phyloP scores from a whole-genome alignment of 129 eudicot species.

The Silybum marianum region DNA sequence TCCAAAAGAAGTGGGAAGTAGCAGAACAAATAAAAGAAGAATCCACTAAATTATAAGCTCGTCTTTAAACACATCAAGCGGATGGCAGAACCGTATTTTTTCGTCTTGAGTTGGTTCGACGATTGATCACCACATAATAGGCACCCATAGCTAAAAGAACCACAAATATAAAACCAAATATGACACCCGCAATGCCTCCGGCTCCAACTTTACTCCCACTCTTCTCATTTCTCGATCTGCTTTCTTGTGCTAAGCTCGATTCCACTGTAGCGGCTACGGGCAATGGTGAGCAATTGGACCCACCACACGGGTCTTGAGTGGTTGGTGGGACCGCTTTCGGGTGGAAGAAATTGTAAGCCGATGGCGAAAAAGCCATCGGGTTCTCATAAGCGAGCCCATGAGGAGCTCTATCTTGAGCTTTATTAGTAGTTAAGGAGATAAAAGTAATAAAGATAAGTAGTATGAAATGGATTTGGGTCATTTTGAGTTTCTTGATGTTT shows the following conservation, averaged over 20 bases:
- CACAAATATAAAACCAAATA: slow-evolving; percentile 41
- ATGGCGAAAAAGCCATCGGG: slow-evolving; percentile 71
- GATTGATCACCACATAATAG: slow-evolving; percentile 45
- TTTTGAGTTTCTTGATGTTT: slow-evolving; percentile 14
- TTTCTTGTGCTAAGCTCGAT: slow-evolving; percentile 54
- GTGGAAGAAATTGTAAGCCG: slow-evolving; percentile 71
- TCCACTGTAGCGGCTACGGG: slow-evolving; percentile 66
- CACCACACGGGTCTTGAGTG: slow-evolving; percentile 38
- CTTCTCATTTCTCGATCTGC: slow-evolving; percentile 18
- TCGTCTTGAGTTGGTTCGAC: slow-evolving; percentile 37
- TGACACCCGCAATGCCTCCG: slow-evolving; percentile 50
- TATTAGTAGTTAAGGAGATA: slow-evolving; percentile 31
- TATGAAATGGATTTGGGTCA: slow-evolving; percentile 27
- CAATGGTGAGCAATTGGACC: slow-evolving; percentile 50
- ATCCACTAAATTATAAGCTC: slow-evolving; percentile 14
- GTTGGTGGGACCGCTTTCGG: slow-evolving; percentile 43
- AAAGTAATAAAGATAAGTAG: slow-evolving; percentile 32
- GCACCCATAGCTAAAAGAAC: slow-evolving; percentile 57
- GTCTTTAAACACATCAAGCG: slow-evolving; percentile 33
- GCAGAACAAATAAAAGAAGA: slow-evolving; percentile 7
- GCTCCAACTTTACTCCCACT: slow-evolving; percentile 41
- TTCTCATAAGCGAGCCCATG: slow-evolving; percentile 55
- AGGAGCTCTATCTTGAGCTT: slow-evolving; percentile 69
- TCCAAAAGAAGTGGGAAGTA: slow-evolving; percentile 1
- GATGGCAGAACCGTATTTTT: slow-evolving; percentile 42